Conservation (phyloP, 192 early-diverging fungal genomes). For the Gonapodya sp. region DNA sequence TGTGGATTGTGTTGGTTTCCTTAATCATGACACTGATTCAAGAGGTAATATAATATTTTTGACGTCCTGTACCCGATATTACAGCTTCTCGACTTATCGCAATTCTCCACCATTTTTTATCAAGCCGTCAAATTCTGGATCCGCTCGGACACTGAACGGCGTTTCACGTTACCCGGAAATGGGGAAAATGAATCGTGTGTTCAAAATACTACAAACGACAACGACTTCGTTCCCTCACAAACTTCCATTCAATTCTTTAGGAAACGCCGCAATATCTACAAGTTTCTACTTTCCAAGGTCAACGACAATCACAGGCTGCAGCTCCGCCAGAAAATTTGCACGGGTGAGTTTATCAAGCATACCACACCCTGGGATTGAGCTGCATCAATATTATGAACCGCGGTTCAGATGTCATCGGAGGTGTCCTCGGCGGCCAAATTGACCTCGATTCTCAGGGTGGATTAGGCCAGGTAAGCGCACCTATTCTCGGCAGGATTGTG, state of each 20-base stretch:
- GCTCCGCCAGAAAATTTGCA: not conserved
- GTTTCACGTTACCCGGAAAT: not conserved
- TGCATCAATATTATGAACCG: too few species aligned
- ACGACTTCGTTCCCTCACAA: not conserved
- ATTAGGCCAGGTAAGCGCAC: not conserved
- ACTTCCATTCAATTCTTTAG: not conserved
- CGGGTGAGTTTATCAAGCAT: not conserved
- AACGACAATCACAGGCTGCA: not conserved
- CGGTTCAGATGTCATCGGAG: not conserved
- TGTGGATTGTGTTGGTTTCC: not conserved
- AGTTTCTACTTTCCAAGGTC: not conserved
- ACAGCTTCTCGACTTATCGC: too few species aligned
- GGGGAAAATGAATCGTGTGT: not conserved
- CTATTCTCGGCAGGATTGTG: not conserved
- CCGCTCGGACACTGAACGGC: not conserved
- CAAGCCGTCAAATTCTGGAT: not conserved
- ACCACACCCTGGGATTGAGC: not conserved
- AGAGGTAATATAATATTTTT: not conserved
- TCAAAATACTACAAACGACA: not conserved
- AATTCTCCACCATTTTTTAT: not conserved
- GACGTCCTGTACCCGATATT: not conserved
- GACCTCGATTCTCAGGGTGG: not conserved
- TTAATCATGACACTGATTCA: not conserved
- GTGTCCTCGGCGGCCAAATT: not conserved
- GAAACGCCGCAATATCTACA: not conserved